Evolutionary conservation across 208 protist genomes (phyloP), one percentile per base, ranked within the genome.

Genomic region (Leishmania tropica): DNA sequence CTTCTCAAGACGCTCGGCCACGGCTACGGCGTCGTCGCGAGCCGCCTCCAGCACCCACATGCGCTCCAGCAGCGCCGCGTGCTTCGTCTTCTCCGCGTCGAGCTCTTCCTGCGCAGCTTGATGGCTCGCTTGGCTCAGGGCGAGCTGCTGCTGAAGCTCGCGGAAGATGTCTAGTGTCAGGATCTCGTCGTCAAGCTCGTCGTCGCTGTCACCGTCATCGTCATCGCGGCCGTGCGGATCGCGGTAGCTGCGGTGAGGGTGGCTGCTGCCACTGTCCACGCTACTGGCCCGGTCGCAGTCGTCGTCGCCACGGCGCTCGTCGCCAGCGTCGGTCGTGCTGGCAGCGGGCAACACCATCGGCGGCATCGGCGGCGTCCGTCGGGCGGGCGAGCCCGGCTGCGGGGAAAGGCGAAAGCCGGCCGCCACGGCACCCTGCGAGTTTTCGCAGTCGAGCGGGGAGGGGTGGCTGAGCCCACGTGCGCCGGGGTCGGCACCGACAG

Each of bases 21-120:
- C 87, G 19, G 85, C 87, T 3, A 24, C 72, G 3, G 90, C 90
- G 37, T 84, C 85, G 42, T 92, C 91, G 56, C 83, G 88, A 54
- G 91, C 80, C 37, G 87, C 75, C 83, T 96, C 93, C 65, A 94
- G 75, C 10, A 71, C 70, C 93, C 93, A 96, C 88, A 95, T 94
- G 8, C 89, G 86, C 83, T 96, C 93, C 64, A 90, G 83, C 62
- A 96, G 79, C 31, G 78, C 13, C 7, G 91, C 84, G 83, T 96
- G 90, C 78, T 86, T 67, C 67, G 56, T 74, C 72, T 89, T 89
- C 81, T 96, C 91, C 74, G 79, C 87, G 74, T 94, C 80, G 56
- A 95, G 87, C 51, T 90, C 85, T n/a, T 78, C 78, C 40, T 87
- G 79, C 21, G 88, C 81, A 54, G 86, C 45, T n/a, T 82, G 75